Percentiles rank a stretch among this genome's conserved stretches.
These are phyloP conservation scores for Solanum chilense DNA, from an alignment of 257 asterid species.

Conservation along the genomic window DNA sequence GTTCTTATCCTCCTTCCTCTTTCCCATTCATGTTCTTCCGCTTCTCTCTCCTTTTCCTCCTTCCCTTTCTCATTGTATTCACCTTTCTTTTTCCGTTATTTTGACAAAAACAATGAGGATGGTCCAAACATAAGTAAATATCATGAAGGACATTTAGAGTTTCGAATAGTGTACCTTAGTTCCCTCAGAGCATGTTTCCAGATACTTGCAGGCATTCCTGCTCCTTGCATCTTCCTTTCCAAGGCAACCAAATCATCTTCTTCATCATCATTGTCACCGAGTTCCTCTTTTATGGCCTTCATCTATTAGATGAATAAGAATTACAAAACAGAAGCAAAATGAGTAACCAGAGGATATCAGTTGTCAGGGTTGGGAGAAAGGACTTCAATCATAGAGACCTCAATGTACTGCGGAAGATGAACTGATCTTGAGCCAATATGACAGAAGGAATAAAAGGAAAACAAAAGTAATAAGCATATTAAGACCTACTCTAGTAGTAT, in stretches of 20 bases:
- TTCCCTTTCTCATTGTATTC: background rate
- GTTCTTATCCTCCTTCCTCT: background rate
- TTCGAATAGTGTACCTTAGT: slow-evolving; percentile 43
- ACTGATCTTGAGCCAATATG: background rate
- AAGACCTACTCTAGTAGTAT: background rate
- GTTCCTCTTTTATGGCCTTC: slow-evolving; percentile 99
- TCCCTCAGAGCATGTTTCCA: slow-evolving; percentile 98
- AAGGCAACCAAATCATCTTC: slow-evolving; percentile 95
- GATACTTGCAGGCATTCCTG: slow-evolving; percentile 87
- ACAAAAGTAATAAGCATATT: background rate
- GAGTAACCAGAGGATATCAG: background rate
- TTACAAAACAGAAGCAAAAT: background rate
- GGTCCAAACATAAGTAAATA: background rate
- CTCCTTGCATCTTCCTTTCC: slow-evolving; percentile 93
- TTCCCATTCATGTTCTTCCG: background rate
- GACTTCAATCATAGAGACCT: background rate
- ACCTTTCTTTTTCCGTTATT: background rate
- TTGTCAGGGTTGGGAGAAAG: background rate
- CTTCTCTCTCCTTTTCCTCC: background rate
- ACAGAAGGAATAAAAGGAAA: background rate
- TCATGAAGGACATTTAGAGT: background rate
- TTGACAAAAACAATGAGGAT: background rate
- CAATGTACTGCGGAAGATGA: background rate
- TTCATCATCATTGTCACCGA: slow-evolving; percentile 92
- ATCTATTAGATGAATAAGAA: slow-evolving; percentile 46